Evolutionary conservation across 345 rosid species (phyloP), one percentile per base, ranked within the genome.

Genomic region (Geranium rotundifolium): DNA sequence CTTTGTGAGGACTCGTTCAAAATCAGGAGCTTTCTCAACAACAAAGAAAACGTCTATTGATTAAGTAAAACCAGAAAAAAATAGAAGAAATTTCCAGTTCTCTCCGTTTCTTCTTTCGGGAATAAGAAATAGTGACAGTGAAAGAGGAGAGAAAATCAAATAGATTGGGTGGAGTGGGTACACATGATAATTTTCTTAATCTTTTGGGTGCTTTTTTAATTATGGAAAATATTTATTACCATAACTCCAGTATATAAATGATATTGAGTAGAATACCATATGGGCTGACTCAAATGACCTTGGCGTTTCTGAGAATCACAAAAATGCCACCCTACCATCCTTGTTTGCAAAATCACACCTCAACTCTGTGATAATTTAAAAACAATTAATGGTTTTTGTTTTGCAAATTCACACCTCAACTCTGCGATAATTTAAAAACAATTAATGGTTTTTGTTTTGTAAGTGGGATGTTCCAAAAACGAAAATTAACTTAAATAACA

Each of bases 121-220:
- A 46, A 46, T 46, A 14, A 46, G 52, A 37, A 34, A 41, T 5
- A 29, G 19, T 18, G 17, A 60, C 6, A 19, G 29, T 6, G 2
- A 19, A 57, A 29, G 61, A 55, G 54, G 49, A 63, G 20, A 20
- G 60, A 66, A 62, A 66, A 58, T 62, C 75, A 71, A 50, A 20
- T 66, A 59, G 50, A 27, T 54, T 39, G 67, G 67, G 60, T 62
- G 63, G 56, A 61, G 50, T 64, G 63, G 65, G 65, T 55, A 27
- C 29, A 15, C 56, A 8, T 54, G 54, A 58, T 17, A 20, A 20
- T n/a, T 27, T 56, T 54, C 29, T 39, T 55, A 13, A 0, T 57
- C 13, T 30, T 6, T 59, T 4, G 59, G 4, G 14, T 4, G 0
- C 7, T 49, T 69, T 56, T 56, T 27, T 18, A 37, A 17, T 10